phyloP scores from a whole-genome alignment of 2,329 filamentous ascomycete genomes.

The Ophiostoma perfectum region DNA sequence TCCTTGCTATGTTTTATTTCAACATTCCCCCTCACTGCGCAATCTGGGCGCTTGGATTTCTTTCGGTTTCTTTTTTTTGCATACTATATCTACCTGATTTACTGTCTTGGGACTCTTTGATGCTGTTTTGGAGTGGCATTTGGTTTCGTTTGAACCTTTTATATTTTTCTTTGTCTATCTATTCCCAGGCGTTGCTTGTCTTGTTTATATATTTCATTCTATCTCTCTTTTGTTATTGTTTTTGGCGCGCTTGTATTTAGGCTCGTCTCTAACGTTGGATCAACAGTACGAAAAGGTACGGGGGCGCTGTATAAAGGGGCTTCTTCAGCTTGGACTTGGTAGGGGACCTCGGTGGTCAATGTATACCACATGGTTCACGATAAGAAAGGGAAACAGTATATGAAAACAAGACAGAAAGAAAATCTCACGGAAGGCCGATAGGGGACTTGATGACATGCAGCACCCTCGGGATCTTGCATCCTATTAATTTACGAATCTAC shows the following conservation, averaged over 20 bases:
- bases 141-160: background rate
- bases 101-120: background rate
- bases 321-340: background rate
- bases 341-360: background rate
- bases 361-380: background rate
- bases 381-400: too few species aligned
- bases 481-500: too few species aligned
- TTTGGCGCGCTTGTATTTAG: constrained; percentile 1
- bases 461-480: too few species aligned
- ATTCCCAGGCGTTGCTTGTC: constrained; percentile 5
- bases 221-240: too few species aligned
- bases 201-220: background rate
- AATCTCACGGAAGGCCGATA: too few species aligned
- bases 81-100: background rate
- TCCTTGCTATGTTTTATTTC: background rate
- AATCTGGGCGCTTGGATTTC: background rate
- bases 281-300: background rate
- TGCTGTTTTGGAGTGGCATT: constrained; percentile 1
- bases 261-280: constrained; percentile 4
- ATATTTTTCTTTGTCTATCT: background rate
- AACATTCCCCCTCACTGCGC: constrained; percentile 1
- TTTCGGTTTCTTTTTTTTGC: background rate
- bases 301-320: too few species aligned
- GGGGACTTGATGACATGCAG: too few species aligned
- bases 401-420: too few species aligned